phyloP scores from a whole-genome alignment of 495 filamentous ascomycete genomes.

The Penicillium desertorum region DNA sequence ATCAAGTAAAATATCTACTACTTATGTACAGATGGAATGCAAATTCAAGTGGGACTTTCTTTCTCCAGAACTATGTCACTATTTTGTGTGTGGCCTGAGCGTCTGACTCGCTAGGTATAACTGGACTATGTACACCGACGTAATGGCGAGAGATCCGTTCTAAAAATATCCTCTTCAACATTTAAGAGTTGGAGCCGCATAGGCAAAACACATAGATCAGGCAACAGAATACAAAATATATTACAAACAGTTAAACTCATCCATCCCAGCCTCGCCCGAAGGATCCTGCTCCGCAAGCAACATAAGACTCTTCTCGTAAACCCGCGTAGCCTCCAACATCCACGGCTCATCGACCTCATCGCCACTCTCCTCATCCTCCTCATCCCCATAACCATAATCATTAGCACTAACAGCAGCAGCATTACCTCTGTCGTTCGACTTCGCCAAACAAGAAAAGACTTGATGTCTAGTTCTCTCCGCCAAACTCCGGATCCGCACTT shows the following conservation, averaged over 20 bases:
- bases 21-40: background rate
- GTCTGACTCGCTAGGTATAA: background rate
- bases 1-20: background rate
- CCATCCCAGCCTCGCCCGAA: constrained; percentile 21
- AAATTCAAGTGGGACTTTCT: background rate
- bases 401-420: constrained; percentile 20
- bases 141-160: background rate
- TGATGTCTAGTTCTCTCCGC: constrained; percentile 56
- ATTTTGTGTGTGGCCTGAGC: constrained; percentile 5
- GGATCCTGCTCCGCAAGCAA: constrained; percentile 62
- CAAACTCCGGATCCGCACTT: constrained; percentile 76
- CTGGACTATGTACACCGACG: background rate
- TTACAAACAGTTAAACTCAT: constrained; percentile 5
- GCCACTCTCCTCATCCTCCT: constrained; percentile 34
- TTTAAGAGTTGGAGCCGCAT: background rate
- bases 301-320: constrained; percentile 77
- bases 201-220: background rate
- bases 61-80: background rate
- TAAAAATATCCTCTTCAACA: constrained; percentile 1
- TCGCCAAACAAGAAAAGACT: constrained; percentile 58
- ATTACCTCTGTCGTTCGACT: constrained; percentile 21
- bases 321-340: constrained; percentile 68
- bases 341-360: constrained; percentile 37
- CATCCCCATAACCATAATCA: constrained; percentile 37
- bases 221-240: background rate